Evolutionary conservation across 768 basidiomycete species (phyloP), one percentile per base, ranked within the genome.

Genomic region (Suillus placidus): DNA sequence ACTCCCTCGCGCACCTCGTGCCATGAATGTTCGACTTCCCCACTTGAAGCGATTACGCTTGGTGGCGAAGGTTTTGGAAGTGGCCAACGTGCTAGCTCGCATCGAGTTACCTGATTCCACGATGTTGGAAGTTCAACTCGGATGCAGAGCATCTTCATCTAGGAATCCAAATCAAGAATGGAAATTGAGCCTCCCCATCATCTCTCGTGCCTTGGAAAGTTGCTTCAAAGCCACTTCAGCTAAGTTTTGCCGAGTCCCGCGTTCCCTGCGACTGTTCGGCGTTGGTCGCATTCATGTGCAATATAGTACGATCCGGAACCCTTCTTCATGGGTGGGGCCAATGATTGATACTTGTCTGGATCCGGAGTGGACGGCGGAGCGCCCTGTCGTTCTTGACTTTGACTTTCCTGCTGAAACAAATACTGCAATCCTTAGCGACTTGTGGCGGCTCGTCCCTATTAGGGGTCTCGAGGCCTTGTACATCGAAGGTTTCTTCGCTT

Each of bases 1-100:
- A 20, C 38, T 40, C 26, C 26, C 37, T n/a, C 9, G 12, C 2
- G 10, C 10, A 60, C 40, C 58, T 26, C 58, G 10, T 42, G 40
- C 16, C 18, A 30, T 30, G 58, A 60, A 60, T 13, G 38, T 60
- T 42, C 40, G 18, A 42, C 58, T 42, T 42, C 26, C 18, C 18
- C 58, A 60, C 26, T 60, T 60, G 40, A 30, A 42, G 10, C 58
- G 40, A 20, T 30, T 60, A 26, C 58, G 38, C 30, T 42, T 60
- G 26, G 26, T 30, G 12, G 58, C 26, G 18, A 60, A 42, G 12
- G 6, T 32, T 12, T 13, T 60, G 18, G 58, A 60, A 32, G 40
- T 60, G 12, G 38, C 23, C 30, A 60, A 42, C 10, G 26, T 42
- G 18, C 16, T 60, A 26, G 14, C 38, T 60, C 40, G 40, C 26